Conservation (phyloP, 2,329 filamentous ascomycete species). For the Cadophora luteo-olivacea region DNA sequence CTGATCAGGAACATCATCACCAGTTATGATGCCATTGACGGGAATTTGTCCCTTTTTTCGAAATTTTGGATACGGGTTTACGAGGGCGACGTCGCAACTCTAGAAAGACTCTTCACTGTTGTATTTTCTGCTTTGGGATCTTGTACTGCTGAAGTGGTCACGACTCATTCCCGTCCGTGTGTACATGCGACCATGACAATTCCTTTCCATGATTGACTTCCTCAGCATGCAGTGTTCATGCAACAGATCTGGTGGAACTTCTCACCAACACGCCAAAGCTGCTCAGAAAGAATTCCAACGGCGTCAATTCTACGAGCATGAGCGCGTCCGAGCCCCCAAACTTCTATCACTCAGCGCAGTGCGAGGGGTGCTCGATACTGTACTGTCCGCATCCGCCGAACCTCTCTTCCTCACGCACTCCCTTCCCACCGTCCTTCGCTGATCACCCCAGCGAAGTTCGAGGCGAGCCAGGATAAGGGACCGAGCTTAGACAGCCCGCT, state of each 20-base stretch:
- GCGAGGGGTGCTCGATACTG: too few species aligned
- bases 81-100: too few species aligned
- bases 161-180: conserved; percentile 9
- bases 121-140: neutral
- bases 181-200: conserved; percentile 7
- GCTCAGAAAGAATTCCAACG: neutral
- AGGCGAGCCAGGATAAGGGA: neutral
- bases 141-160: neutral
- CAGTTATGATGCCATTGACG: neutral
- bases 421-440: neutral
- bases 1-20: conserved; percentile 8
- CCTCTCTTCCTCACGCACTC: neutral
- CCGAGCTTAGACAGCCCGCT: neutral
- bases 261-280: neutral
- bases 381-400: neutral
- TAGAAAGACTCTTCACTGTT: neutral
- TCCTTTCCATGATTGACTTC: neutral
- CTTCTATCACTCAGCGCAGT: neutral
- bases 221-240: neutral
- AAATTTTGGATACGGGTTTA: too few species aligned
- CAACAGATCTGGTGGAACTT: neutral
- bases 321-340: neutral
- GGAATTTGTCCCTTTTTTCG: neutral
- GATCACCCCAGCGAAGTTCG: neutral
- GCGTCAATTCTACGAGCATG: neutral